phyloP scores from a whole-genome alignment of 352 stramenopile species.

The Globisporangium alternatum region DNA sequence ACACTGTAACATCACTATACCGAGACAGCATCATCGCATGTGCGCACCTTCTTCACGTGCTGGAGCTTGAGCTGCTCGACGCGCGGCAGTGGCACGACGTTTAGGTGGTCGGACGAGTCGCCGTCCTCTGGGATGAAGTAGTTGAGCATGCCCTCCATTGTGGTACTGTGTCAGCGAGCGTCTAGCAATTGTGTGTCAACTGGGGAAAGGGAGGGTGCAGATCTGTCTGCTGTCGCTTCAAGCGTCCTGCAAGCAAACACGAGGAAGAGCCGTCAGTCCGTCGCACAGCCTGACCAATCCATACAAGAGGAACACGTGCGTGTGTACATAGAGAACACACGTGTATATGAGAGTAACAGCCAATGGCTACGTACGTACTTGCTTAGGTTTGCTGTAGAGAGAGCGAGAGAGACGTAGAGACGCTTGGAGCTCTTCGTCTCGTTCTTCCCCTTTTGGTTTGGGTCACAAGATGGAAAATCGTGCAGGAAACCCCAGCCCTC shows the following conservation, averaged over 20 bases:
- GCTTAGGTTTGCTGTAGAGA: background rate
- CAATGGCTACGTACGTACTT: background rate
- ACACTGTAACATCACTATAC: no score
- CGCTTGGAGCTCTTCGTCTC: slow-evolving; percentile 2
- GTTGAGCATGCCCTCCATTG: slow-evolving; percentile 86
- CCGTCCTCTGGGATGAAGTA: slow-evolving; percentile 87
- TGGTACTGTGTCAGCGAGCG: slow-evolving; percentile 1
- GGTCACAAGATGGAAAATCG: background rate
- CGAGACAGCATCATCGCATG: background rate
- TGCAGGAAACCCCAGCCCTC: background rate
- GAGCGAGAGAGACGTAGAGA: background rate
- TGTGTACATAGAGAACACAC: background rate
- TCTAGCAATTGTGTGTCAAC: background rate
- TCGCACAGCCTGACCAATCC: background rate
- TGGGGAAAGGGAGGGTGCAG: background rate
- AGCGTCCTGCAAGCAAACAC: background rate
- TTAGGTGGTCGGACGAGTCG: slow-evolving; percentile 82
- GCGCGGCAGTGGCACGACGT: slow-evolving; percentile 77
- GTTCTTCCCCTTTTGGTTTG: slow-evolving; percentile 5
- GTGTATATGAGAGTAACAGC: background rate
- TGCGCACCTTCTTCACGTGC: slow-evolving; percentile 76
- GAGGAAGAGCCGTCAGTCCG: background rate
- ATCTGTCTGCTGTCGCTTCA: slow-evolving; percentile 8
- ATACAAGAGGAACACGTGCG: background rate
- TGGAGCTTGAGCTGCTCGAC: slow-evolving; percentile 71